Percentiles rank a stretch among this genome's conserved stretches.
phyloP scores from a whole-genome alignment of 2,329 filamentous ascomycete genomes.

The Aspergillus sp. region DNA sequence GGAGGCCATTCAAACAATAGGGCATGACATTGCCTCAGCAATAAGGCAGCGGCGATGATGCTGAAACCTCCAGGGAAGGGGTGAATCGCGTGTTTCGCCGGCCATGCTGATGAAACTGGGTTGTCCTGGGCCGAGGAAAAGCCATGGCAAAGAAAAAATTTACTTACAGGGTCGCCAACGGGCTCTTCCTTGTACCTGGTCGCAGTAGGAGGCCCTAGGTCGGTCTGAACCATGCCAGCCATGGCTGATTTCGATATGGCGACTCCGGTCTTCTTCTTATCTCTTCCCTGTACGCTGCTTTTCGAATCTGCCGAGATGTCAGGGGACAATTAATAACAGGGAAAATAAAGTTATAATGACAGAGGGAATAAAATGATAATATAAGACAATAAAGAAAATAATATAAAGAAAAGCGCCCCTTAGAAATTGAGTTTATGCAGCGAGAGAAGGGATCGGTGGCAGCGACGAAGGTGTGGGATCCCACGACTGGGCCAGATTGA shows the following conservation, averaged over 20 bases:
- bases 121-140: constrained; percentile 6
- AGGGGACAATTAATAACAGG: constrained; percentile 4
- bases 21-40: neutral
- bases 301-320: constrained; percentile 1
- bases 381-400: neutral
- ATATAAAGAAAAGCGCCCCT: neutral
- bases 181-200: constrained; percentile 42
- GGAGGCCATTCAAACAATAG: neutral
- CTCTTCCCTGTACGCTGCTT: constrained; percentile 2
- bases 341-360: constrained; percentile 8
- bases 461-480: constrained; percentile 10
- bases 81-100: neutral
- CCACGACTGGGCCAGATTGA: constrained; percentile 13
- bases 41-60: neutral
- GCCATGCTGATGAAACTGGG: constrained; percentile 8
- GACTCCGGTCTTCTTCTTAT: too few species aligned
- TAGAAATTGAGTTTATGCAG: neutral
- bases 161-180: constrained; percentile 40
- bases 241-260: constrained; percentile 22
- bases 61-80: neutral
- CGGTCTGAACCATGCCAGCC: constrained; percentile 37
- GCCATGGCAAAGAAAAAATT: constrained; percentile 2
- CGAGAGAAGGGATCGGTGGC: constrained; percentile 7
- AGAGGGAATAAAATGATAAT: constrained; percentile 5
- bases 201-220: constrained; percentile 27